Evolutionary conservation across 495 filamentous ascomycete genomes (phyloP), one percentile per base, ranked within the genome.

Genomic region (Barbatosphaeria neglecta): DNA sequence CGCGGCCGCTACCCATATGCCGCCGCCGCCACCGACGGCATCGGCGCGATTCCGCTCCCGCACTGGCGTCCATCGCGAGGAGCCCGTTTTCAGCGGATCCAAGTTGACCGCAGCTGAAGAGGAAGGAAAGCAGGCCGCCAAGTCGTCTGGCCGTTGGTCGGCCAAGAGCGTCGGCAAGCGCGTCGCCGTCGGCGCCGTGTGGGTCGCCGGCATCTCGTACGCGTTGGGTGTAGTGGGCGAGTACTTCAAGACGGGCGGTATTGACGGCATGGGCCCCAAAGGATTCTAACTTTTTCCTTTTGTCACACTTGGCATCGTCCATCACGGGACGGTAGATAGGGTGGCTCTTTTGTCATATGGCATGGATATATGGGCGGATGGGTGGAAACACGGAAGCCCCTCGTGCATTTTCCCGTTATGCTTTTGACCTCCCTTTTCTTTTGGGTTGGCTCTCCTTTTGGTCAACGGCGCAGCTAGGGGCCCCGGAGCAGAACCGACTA

Each of bases 221-320:
- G 76, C 77, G 3, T 55, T 86, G 35, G 83, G 82, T 3, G 82
- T 83, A n/a, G 72, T 81, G 13, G 63, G 65, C 5, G 82, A 90
- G 55, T 81, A 75, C 46, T 80, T 87, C 57, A 68, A 66, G 41
- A 80, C 74, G 3, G 78, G 80, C 1, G 78, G 77, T 0, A 9
- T 41, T 1, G 75, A 79, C 46, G 78, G 78, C 2, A 60, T 49
- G 46, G 76, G 75, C 0, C 66, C 73, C 4, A 73, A 73, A 41
- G 76, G 67, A 2, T 73, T 82, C 42, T 72, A 49, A 62, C 41
- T 41, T 39, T 39, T 18, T 18, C 37, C 15, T 17, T 39, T 10
- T 17, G 1, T 39, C 15, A 13, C 19, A n/a, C 37, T 39, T 20
- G 19, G 37, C 19, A 16, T 16, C 19, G 37, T 20, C 15, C 11